Conservation (phyloP, 176 grass and related monocot species). For the Thalia dealbata region DNA sequence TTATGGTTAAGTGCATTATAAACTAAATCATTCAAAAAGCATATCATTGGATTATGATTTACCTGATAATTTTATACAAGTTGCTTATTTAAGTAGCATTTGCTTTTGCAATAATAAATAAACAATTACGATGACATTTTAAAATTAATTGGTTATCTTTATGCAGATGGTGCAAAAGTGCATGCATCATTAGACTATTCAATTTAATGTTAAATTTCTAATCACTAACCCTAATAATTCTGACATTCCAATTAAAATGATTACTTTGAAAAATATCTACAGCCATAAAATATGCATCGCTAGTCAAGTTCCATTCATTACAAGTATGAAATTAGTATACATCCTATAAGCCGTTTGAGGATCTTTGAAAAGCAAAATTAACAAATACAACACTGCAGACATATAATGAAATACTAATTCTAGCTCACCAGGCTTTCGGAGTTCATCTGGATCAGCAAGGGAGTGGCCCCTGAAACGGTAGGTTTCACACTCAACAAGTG, state of each 20-base stretch:
- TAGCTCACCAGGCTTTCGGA: constrained; percentile 62
- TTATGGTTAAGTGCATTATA: not conserved
- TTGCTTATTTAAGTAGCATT: not conserved
- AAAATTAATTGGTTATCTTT: not conserved
- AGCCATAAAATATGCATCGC: not conserved
- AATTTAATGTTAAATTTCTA: not conserved
- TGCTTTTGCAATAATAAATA: not conserved
- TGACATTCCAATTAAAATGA: not conserved
- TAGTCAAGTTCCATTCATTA: no score
- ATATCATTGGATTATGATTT: not conserved
- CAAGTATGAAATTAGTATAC: no score
- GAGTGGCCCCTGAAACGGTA: constrained; percentile 87
- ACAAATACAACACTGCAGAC: not conserved
- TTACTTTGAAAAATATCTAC: not conserved
- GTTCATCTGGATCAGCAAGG: constrained; percentile 83
- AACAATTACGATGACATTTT: not conserved
- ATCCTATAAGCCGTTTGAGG: not conserved
- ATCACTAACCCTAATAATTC: no score
- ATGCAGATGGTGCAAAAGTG: not conserved
- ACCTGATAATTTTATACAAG: not conserved
- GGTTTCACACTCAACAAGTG: constrained; percentile 78
- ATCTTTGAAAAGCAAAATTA: not conserved
- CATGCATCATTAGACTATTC: not conserved
- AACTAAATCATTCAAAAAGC: not conserved
- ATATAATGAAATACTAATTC: not conserved